Evolutionary conservation across 352 stramenopile species (phyloP).

Genomic region (Ophiocytium majus): DNA sequence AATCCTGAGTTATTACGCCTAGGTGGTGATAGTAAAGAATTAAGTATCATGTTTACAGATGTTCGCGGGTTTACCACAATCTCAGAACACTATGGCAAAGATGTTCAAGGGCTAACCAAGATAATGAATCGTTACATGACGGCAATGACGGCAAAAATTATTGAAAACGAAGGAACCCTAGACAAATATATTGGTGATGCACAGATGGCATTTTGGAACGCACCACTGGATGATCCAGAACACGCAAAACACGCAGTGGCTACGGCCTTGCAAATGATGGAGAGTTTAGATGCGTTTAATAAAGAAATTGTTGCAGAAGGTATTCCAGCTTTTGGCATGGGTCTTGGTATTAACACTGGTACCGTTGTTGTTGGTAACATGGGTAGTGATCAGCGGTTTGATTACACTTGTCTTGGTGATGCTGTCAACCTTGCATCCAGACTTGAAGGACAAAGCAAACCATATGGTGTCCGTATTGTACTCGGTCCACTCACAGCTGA

Average conservation of each 20-base stretch:
- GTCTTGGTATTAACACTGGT: not conserved
- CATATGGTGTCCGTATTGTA: not conserved
- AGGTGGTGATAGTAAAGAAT: not conserved
- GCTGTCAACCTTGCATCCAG: not conserved
- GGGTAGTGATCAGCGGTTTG: not conserved
- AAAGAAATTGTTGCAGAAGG: not conserved
- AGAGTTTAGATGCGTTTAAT: not conserved
- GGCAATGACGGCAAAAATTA: not conserved
- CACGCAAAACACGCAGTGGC: not conserved
- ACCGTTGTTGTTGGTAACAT: constrained; percentile 7
- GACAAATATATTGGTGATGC: constrained; percentile 7
- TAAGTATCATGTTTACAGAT: not conserved
- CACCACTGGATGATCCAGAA: not conserved
- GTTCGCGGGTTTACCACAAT: not conserved
- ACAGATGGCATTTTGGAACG: not conserved
- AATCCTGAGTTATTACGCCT: no score
- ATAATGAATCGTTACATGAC: not conserved
- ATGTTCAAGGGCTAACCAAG: not conserved
- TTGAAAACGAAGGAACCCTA: not conserved
- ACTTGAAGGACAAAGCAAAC: not conserved
- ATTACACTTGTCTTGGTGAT: not conserved
- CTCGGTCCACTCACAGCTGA: not conserved
- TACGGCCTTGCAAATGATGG: not conserved
- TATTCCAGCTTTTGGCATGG: not conserved
- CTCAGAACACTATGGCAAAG: not conserved